Evolutionary conservation across 495 filamentous ascomycete species (phyloP), one percentile per base, ranked within the genome.

Genomic region (Aspergillus campestris): DNA sequence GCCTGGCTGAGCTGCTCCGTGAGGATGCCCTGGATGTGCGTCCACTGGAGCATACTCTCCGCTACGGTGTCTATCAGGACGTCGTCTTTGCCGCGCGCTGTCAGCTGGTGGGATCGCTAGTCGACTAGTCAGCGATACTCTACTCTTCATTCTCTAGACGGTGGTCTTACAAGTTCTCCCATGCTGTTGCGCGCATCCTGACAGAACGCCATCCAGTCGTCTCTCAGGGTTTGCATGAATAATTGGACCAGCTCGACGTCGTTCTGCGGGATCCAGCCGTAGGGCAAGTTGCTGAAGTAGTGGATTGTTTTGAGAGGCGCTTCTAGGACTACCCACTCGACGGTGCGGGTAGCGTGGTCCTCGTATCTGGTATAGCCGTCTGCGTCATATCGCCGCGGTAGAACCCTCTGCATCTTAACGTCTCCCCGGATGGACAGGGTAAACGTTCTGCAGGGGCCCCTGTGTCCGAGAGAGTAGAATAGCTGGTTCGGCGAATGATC

Each of bases 261-360:
- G 24, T 39, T 52, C 11, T 51, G 40, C 9, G 55, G 55, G 31
- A 54, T 53, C 47, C 51, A 57, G 11, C 47, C 50, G 28, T 48
- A 54, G 5, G 43, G 47, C 40, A 57, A 39, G 10, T 44, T 57
- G 40, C 55, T 57, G 29, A 49, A 54, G 38, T 54, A 49, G 44
- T 55, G 33, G 4, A 50, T 37, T 13, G 55, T 34, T 35, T 47
- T 51, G 3, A 39, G 44, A 7, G 43, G 49, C 12, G 44, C 49
- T 42, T 51, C 49, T 13, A 51, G 39, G 6, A 51, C 44, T 9
- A 44, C 38, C 49, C 49, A 51, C 34, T 51, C 34, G n/a, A 51
- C 35, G 2, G 36, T 38, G 7, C 49, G 49, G 7, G 31, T 29
- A 18, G 29, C 31, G 33, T 47, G 13, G 3, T 42, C 38, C 0